Evolutionary conservation across 768 basidiomycete species (phyloP).

Genomic region (Scleroderma citrinum): DNA sequence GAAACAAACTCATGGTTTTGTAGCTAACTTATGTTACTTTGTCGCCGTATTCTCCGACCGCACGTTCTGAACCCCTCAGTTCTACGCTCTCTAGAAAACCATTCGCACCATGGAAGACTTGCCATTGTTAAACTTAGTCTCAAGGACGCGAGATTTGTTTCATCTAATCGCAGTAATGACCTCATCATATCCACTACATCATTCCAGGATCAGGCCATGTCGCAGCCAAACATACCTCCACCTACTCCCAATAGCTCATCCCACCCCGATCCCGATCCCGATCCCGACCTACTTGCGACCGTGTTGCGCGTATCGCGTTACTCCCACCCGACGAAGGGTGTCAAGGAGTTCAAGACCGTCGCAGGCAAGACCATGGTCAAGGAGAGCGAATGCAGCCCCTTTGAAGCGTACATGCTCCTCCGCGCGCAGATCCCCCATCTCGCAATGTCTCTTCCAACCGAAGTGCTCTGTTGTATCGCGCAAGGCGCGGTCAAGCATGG

Average conservation of each 20-base stretch:
- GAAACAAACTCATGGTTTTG: slow-evolving; percentile 3
- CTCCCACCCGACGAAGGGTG: slow-evolving; percentile 15
- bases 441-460: slow-evolving; percentile 19
- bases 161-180: slow-evolving; percentile 1
- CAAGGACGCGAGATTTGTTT: slow-evolving; percentile 10
- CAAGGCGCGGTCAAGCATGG: slow-evolving; percentile 24
- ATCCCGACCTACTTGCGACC: slow-evolving; percentile 18
- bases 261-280: slow-evolving; percentile 2
- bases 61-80: slow-evolving; percentile 30
- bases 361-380: slow-evolving; percentile 7
- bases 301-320: slow-evolving; percentile 23
- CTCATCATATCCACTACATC: background rate
- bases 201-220: background rate
- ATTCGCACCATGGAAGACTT: slow-evolving; percentile 12
- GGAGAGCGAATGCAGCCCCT: slow-evolving; percentile 17
- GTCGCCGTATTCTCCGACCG: slow-evolving; percentile 52
- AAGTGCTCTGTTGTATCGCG: slow-evolving; percentile 25
- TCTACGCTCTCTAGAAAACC: slow-evolving; percentile 16
- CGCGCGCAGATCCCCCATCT: slow-evolving; percentile 20
- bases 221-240: background rate
- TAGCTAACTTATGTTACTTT: slow-evolving; percentile 76
- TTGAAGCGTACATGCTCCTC: slow-evolving; percentile 24
- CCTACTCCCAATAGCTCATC: no score
- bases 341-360: slow-evolving; percentile 6
- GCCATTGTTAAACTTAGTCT: background rate